phyloP scores from a whole-genome alignment of 345 rosid species.

The Ceriops decandra region DNA sequence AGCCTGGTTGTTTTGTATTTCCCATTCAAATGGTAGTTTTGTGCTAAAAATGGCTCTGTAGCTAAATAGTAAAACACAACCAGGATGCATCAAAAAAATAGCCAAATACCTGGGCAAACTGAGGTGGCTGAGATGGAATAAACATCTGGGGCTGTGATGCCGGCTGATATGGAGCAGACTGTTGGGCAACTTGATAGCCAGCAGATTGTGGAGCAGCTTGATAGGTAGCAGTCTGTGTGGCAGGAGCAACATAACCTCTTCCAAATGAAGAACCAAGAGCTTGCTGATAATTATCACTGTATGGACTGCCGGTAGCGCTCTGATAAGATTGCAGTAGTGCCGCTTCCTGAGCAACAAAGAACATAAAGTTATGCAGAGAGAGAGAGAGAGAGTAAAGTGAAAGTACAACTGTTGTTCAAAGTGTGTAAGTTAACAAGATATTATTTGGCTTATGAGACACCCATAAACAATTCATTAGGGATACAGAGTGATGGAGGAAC shows the following conservation, averaged over 20 bases:
- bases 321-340: conserved; percentile 42
- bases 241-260: conserved; percentile 48
- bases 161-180: conserved; percentile 11
- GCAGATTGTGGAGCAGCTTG: conserved; percentile 44
- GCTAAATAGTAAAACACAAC: neutral
- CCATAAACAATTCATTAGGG: too few relatives aligned
- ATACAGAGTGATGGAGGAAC: neutral
- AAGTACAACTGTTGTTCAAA: too few relatives aligned
- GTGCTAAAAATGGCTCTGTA: neutral
- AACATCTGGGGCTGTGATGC: conserved; percentile 10
- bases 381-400: too few relatives aligned
- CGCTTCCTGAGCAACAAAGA: conserved; percentile 32
- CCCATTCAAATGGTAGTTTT: neutral
- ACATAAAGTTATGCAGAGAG: neutral
- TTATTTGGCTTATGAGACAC: too few relatives aligned
- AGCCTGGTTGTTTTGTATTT: too few relatives aligned
- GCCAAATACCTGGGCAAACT: conserved; percentile 46
- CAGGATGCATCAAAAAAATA: neutral
- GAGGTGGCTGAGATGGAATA: conserved; percentile 14
- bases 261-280: conserved; percentile 41
- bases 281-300: conserved; percentile 61
- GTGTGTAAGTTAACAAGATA: too few relatives aligned
- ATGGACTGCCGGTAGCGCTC: conserved; percentile 45
- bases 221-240: conserved; percentile 13
- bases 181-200: conserved; percentile 21